Base-by-base conservation (phyloP, 345 rosid genomes). In the Citrus sp. region DNA sequence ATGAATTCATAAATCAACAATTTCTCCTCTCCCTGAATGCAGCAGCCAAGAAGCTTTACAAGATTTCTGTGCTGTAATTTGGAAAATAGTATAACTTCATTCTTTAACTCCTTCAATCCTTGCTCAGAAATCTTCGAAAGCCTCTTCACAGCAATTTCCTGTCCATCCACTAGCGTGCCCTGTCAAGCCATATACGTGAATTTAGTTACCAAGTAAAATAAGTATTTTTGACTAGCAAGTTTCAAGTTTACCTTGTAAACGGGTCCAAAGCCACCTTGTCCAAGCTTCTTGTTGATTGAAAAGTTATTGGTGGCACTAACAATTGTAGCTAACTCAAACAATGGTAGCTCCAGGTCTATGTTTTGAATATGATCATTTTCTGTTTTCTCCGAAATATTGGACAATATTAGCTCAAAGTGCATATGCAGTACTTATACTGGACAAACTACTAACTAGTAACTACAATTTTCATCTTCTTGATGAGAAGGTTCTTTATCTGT, bases 11-110 rank as follows among this genome's bases (percentile, higher is more conserved):
- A 86, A 30, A 86, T 62, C 67, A 86, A 30, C 78, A 86, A 35
- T 54, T 74, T 83, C 24, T 83, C 84, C 1, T 83, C 81, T 62
- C 71, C 79, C 6, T 83, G 65, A 59, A 81, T 77, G 62, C 85
- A 86, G 8, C 81, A 86, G 0, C 83, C 81, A 10, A 83, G 78
- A 79, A 87, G 86, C 74, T 78, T 82, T 27, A 89, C 90, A n/a
- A 89, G 87, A 69, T 89, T 89, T 30, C 86, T 78, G 65, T 87
- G 92, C 54, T 87, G 92, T 75, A 89, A 87, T 74, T 40, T 40
- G 46, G 46, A 40, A 40, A 40, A 40, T 0, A 40, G 46, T 40
- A 40, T 9, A 3, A 82, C 89, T 55, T 88, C 88, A 27, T 83
- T 89, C 77, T 78, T 87, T 67, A 89, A 86, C 76, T 89, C 92